Evolutionary conservation across 345 rosid genomes (phyloP), one percentile per base, ranked within the genome.

Genomic region (Eucalyptus albens): DNA sequence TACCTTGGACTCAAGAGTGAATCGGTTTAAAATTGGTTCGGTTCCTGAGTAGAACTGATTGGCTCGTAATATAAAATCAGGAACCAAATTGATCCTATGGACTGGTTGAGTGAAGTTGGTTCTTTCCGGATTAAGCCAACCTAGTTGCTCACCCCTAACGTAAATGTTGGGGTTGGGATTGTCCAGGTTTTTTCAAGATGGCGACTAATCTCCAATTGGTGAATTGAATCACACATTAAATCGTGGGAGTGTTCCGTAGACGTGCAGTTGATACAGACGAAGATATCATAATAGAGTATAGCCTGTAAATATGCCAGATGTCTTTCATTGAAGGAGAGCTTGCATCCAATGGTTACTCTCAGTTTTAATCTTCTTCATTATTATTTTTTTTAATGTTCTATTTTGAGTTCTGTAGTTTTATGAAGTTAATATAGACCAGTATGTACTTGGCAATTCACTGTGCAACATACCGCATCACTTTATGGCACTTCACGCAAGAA

Each of bases 1-100:
- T 62, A 27, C 15, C 33, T 13, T 29, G 9, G 17, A 29, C 69
- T 62, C n/a, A 62, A 29, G 69, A 62, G 69, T 62, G 33, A 62
- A 62, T 29, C 5, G 3, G 1, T 62, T 62, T 29, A 6, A 62
- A 62, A 62, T 12, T 12, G 33, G 33, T 62, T 13, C 7, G 17
- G 5, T 29, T 29, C 31, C 3, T 29, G 5, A 12, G n/a, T 29
- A 60, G 67, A 60, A 60, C 31, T 1, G 16, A 2, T 29, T 62
- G 16, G 17, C 0, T 29, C 1, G 0, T 3, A 3, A 62, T 6
- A 62, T 62, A 62, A 62, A 27, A 62, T 27, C 1, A 3, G 33
- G 69, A 62, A 29, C 31, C 33, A 2, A 62, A 62, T 29, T 2
- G 4, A 62, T 62, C 17, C 69, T 62, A 27, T 62, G 69, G n/a